Base-by-base conservation (phyloP, 2,329 filamentous ascomycete species). In the Penicillium polonicum region DNA sequence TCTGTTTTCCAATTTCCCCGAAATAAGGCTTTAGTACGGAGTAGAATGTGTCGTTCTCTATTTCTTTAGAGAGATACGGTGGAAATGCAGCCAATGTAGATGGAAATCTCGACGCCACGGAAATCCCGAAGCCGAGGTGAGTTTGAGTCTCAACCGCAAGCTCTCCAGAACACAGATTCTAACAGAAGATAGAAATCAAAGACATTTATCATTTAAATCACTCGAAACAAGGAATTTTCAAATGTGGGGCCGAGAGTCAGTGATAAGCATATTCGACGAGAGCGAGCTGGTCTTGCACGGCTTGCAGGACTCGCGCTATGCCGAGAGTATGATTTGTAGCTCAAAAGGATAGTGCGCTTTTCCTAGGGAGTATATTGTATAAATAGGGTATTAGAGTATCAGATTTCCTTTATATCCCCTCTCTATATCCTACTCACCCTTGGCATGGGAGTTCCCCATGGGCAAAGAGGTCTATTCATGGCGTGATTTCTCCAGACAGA, bases 201-300 rank as follows among this genome's bases (percentile, higher is more conserved):
- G 45, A 10, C 25, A 13, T 25, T 48, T 38, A 36, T n/a, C 33
- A 48, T 39, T 4, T 5, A 17, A 29, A 41, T 13, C 12, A 36
- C 15, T 21, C 25, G 6, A 6, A 25, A 33, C 36, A 41, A 4
- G 35, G 35, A 41, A 21, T 29, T 23, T 42, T 41, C n/a, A 15
- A 8, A 15, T n/a, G 49, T 52, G 49, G 49, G 38, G 49, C 49
- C 29, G 29, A 35, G 17, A 25, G 17, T 17, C 25, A 25, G 17
- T 44, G 49, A 52, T 52, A 35, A 43, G 38, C 49, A 52, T 52
- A 51, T 21, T 50, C 23, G 12, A 49, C 31, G 27, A 42, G 48
- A 15, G 41, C 6, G 17, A 42, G 35, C 15, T 42, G 19, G 38
- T 8, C 17, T 19, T 19, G 29, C 4, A 35, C 12, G 27, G 6